Percentiles rank a stretch among this genome's conserved stretches.
phyloP scores from a whole-genome alignment of 306 rosid genomes.

The Sindora glabra region DNA sequence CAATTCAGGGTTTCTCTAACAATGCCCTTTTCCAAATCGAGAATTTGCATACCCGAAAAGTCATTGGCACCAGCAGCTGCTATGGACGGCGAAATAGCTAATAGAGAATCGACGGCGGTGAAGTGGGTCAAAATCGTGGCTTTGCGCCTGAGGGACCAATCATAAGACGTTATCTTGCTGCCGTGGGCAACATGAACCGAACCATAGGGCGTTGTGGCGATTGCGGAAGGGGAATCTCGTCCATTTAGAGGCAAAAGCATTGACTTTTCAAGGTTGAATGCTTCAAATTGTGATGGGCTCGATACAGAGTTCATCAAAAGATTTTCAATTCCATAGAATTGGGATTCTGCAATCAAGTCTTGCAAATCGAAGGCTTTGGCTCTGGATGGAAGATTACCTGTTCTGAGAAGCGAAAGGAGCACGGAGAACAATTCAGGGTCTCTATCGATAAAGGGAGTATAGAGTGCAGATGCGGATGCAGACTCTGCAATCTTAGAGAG shows the following conservation, averaged over 20 bases:
- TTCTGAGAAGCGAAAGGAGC: slow-evolving; percentile 82
- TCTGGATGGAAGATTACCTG: slow-evolving; percentile 80
- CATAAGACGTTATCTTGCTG: slow-evolving; percentile 80
- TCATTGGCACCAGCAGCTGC: slow-evolving; percentile 93
- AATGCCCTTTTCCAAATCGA: slow-evolving; percentile 48
- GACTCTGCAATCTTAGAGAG: slow-evolving; percentile 39
- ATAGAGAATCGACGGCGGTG: slow-evolving; percentile 80
- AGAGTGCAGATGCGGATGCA: not conserved
- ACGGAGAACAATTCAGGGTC: slow-evolving; percentile 84
- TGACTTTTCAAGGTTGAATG: slow-evolving; percentile 72
- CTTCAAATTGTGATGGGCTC: slow-evolving; percentile 72
- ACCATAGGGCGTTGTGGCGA: slow-evolving; percentile 60
- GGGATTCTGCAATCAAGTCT: slow-evolving; percentile 68
- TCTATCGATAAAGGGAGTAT: slow-evolving; percentile 56
- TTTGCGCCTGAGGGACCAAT: slow-evolving; percentile 81
- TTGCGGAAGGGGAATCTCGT: slow-evolving; percentile 64
- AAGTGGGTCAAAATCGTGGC: slow-evolving; percentile 70
- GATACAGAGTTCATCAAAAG: slow-evolving; percentile 57
- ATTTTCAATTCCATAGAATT: slow-evolving; percentile 68
- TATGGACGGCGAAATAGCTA: slow-evolving; percentile 49
- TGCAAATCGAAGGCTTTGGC: slow-evolving; percentile 64
- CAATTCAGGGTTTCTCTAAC: slow-evolving; percentile 51
- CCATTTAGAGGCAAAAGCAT: slow-evolving; percentile 55
- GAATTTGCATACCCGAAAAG: slow-evolving; percentile 76
- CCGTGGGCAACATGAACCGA: slow-evolving; percentile 85